phyloP scores from a whole-genome alignment of 2,329 filamentous ascomycete genomes.

The Fusarium sp. region DNA sequence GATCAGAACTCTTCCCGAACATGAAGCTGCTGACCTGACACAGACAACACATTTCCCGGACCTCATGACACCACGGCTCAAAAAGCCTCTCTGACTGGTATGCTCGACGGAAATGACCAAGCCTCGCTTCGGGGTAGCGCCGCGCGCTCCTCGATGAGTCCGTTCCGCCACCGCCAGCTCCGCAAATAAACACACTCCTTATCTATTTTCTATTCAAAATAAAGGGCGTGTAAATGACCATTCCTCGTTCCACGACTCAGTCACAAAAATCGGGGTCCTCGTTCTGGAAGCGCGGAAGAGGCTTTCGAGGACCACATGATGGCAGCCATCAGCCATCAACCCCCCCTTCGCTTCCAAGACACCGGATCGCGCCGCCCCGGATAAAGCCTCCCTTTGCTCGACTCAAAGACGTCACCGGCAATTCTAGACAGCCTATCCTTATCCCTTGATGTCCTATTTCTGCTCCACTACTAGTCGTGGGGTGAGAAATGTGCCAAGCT shows the following conservation, averaged over 20 bases:
- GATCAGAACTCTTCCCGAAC: constrained; percentile 10
- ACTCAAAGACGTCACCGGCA: constrained; percentile 3
- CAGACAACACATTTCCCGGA: constrained; percentile 13
- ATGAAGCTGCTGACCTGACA: constrained; percentile 13
- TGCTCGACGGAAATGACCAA: constrained; percentile 31
- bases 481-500: constrained; percentile 24
- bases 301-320: constrained; percentile 22
- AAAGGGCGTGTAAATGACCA: constrained; percentile 6
- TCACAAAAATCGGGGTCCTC: not conserved
- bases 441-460: not conserved
- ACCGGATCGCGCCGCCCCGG: constrained; percentile 33
- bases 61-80: not conserved
- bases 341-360: constrained; percentile 12
- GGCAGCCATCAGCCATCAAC: not conserved
- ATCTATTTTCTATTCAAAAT: not conserved
- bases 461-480: not conserved
- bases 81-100: not conserved
- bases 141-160: not conserved
- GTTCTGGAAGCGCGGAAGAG: constrained; percentile 32
- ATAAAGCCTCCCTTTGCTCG: constrained; percentile 13
- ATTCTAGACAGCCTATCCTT: not conserved
- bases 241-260: constrained; percentile 4
- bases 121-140: constrained; percentile 15
- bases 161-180: constrained; percentile 6
- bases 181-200: not conserved